Conservation (phyloP, 164 flowering plant genomes). For the Macadamia tetraphylla region DNA sequence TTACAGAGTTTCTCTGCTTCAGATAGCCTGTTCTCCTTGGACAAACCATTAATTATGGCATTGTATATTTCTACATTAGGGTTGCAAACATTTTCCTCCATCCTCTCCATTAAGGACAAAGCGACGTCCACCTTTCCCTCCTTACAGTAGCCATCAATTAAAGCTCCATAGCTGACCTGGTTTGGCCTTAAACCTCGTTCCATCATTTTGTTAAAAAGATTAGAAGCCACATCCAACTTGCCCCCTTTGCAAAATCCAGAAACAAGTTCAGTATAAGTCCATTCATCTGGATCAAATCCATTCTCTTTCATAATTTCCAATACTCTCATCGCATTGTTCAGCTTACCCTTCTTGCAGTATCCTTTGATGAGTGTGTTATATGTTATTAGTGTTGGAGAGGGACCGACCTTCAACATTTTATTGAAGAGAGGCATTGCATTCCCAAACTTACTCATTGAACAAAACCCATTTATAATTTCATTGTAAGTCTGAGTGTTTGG, state of each 20-base stretch:
- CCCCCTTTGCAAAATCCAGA: constrained; percentile 62
- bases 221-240: constrained; percentile 42
- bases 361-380: constrained; percentile 70
- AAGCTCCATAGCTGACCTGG: constrained; percentile 43
- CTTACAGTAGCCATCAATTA: constrained; percentile 75
- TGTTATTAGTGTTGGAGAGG: constrained; percentile 56
- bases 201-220: constrained; percentile 44
- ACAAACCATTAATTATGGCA: constrained; percentile 56
- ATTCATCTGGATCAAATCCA: constrained; percentile 65
- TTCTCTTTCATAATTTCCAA: constrained; percentile 60
- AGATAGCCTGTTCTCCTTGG: constrained; percentile 32
- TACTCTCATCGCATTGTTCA: constrained; percentile 58
- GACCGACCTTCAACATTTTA: constrained; percentile 60
- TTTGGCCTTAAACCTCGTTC: constrained; percentile 49
- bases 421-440: constrained; percentile 60
- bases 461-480: constrained; percentile 54
- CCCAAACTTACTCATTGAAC: constrained; percentile 33
- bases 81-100: constrained; percentile 41
- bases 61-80: constrained; percentile 56
- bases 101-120: constrained; percentile 41
- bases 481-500: constrained; percentile 50
- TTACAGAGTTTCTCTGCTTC: constrained; percentile 39
- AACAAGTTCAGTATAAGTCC: constrained; percentile 66
- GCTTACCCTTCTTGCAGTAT: constrained; percentile 38
- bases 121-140: constrained; percentile 51